These are phyloP conservation scores for Stephanodiscus triporus DNA, from an alignment of 108 stramenopile genomes.

Conservation along the genomic window DNA sequence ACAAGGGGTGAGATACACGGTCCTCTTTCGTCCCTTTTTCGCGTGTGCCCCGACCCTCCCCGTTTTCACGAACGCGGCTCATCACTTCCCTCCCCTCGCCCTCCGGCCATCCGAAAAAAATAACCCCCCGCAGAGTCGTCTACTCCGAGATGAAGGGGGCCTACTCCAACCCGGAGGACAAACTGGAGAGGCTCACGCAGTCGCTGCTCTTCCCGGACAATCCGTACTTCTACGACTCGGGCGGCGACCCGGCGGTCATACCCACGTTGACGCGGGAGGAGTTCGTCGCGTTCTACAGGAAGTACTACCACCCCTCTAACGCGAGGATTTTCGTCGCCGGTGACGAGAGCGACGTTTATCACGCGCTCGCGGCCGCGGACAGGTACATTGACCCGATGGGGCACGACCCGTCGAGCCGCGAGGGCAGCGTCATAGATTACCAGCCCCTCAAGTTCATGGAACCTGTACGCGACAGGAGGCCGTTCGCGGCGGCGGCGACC, in stretches of 20 bases:
- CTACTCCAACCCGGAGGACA: constrained; percentile 83
- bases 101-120: too few relatives aligned
- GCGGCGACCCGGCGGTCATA: constrained; percentile 90
- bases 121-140: constrained; percentile 55
- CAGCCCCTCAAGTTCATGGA: constrained; percentile 48
- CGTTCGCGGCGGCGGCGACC: constrained; percentile 61
- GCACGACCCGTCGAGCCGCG: constrained; percentile 38
- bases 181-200: constrained; percentile 72
- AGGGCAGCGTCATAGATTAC: constrained; percentile 48
- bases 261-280: constrained; percentile 81
- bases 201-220: constrained; percentile 87
- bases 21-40: neutral
- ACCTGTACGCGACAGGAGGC: constrained; percentile 29
- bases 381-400: constrained; percentile 66
- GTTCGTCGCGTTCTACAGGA: constrained; percentile 84
- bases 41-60: neutral
- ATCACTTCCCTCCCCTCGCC: neutral
- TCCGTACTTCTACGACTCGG: constrained; percentile 78
- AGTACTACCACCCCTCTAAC: constrained; percentile 95
- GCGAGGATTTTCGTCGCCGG: constrained; percentile 91
- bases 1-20: constrained; percentile 63
- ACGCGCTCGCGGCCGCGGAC: constrained; percentile 59
- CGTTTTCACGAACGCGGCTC: neutral
- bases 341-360: constrained; percentile 73
- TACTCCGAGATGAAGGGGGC: constrained; percentile 95